A percentile compares a stretch with the other conserved stretches of the same genome.
Conservation (phyloP, 306 rosid species). For the Quercus wislizeni region DNA sequence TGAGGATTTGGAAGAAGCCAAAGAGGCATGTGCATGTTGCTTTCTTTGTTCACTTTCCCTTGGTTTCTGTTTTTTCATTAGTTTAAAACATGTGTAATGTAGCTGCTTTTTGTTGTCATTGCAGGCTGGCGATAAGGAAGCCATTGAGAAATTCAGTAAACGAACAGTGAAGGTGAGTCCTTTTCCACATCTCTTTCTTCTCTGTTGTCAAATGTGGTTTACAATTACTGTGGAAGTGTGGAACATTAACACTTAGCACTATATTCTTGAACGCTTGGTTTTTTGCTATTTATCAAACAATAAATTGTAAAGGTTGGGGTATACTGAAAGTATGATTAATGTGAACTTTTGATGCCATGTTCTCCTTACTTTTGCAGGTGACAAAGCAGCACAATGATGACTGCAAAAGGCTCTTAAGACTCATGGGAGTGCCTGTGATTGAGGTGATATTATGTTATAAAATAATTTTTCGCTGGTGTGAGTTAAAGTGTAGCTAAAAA, state of each 20-base stretch:
- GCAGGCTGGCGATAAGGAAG: slow-evolving; percentile 79
- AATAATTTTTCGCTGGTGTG: background rate
- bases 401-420: slow-evolving; percentile 82
- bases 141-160: slow-evolving; percentile 91
- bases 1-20: slow-evolving; percentile 66
- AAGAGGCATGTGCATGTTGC: slow-evolving; percentile 47
- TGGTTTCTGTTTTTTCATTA: slow-evolving; percentile 1
- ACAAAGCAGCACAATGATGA: slow-evolving; percentile 96
- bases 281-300: slow-evolving; percentile 2
- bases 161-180: slow-evolving; percentile 86
- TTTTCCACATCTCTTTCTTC: slow-evolving; percentile 1
- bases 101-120: slow-evolving; percentile 30
- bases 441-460: slow-evolving; percentile 56
- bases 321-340: background rate
- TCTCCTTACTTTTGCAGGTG: slow-evolving; percentile 51
- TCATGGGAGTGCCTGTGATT: slow-evolving; percentile 96
- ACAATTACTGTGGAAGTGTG: background rate
- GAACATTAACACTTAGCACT: background rate
- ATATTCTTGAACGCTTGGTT: background rate
- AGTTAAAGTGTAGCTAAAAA: background rate
- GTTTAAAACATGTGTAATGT: background rate
- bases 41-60: background rate
- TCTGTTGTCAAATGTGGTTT: background rate
- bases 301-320: background rate
- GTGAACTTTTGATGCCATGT: slow-evolving; percentile 18